Evolutionary conservation across 2,329 filamentous ascomycete species (phyloP).

Genomic region (Ophiocordyceps camponoti-rufipedis): DNA sequence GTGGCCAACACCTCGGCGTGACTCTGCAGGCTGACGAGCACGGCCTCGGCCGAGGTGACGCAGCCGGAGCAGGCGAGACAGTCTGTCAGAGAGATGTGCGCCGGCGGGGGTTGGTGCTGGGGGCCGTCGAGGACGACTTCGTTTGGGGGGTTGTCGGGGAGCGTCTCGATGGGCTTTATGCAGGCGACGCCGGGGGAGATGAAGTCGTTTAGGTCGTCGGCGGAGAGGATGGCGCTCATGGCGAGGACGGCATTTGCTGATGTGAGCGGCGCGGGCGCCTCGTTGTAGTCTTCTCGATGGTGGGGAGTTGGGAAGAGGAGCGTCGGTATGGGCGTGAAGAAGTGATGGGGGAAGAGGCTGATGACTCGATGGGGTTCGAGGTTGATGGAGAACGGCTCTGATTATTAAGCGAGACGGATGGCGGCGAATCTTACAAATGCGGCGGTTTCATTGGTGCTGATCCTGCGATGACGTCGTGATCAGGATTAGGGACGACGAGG

Average conservation of each 20-base stretch:
- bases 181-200: constrained; percentile 95
- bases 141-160: constrained; percentile 38
- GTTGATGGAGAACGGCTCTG: too few species aligned
- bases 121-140: constrained; percentile 92
- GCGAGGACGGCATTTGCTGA: constrained; percentile 1
- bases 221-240: constrained; percentile 96
- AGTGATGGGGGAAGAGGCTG: too few species aligned
- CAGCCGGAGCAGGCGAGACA: constrained; percentile 95
- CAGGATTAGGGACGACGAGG: too few species aligned
- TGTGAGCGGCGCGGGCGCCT: too few species aligned
- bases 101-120: constrained; percentile 35
- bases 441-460: too few species aligned
- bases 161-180: constrained; percentile 90
- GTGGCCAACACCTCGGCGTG: constrained; percentile 78
- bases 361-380: too few species aligned
- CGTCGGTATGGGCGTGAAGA: too few species aligned
- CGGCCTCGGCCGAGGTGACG: constrained; percentile 90
- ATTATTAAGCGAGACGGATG: too few species aligned
- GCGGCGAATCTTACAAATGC: too few species aligned
- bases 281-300: too few species aligned
- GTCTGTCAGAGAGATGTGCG: constrained; percentile 89
- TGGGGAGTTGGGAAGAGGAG: too few species aligned
- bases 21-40: constrained; percentile 88
- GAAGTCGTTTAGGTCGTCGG: constrained; percentile 96
- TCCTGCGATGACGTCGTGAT: too few species aligned